Evolutionary conservation across 495 filamentous ascomycete genomes (phyloP).

Genomic region (Hypoxylon subgilvum): DNA sequence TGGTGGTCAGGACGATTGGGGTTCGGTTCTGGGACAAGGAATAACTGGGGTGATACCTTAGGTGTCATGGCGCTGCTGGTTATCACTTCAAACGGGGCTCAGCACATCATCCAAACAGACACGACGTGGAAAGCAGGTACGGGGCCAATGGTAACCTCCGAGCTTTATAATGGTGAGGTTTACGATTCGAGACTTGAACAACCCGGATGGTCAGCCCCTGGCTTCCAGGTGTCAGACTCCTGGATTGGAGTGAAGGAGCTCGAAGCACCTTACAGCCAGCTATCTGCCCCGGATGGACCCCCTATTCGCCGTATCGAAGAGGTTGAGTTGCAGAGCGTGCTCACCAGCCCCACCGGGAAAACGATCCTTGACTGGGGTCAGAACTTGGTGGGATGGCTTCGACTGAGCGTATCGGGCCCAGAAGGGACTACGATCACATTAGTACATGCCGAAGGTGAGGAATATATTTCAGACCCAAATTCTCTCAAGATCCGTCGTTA

Average conservation of each 20-base stretch:
- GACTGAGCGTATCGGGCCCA: constrained; percentile 44
- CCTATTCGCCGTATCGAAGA: constrained; percentile 48
- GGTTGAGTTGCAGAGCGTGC: constrained; percentile 44
- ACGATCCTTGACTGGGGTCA: constrained; percentile 62
- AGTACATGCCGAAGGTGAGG: constrained; percentile 52
- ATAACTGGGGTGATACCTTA: constrained; percentile 56
- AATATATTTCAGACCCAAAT: too few relatives aligned
- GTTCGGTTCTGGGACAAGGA: constrained; percentile 36
- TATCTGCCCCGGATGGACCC: constrained; percentile 48
- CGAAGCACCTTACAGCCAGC: constrained; percentile 27
- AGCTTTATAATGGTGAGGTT: constrained; percentile 62
- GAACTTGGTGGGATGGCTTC: constrained; percentile 60
- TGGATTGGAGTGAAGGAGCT: constrained; percentile 39
- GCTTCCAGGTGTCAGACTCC: constrained; percentile 33
- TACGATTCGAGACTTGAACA: constrained; percentile 49
- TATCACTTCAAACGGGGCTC: constrained; percentile 27
- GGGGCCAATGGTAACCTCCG: constrained; percentile 52
- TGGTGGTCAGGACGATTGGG: constrained; percentile 63
- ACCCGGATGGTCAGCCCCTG: constrained; percentile 29
- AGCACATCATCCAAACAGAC: constrained; percentile 48
- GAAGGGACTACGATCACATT: constrained; percentile 47
- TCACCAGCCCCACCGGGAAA: constrained; percentile 53
- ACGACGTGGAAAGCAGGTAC: constrained; percentile 49
- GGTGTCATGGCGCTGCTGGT: constrained; percentile 54
- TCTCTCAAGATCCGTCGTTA: too few relatives aligned